Evolutionary conservation across 2,329 filamentous ascomycete genomes (phyloP).

Genomic region (Colletotrichum sansevieriae): DNA sequence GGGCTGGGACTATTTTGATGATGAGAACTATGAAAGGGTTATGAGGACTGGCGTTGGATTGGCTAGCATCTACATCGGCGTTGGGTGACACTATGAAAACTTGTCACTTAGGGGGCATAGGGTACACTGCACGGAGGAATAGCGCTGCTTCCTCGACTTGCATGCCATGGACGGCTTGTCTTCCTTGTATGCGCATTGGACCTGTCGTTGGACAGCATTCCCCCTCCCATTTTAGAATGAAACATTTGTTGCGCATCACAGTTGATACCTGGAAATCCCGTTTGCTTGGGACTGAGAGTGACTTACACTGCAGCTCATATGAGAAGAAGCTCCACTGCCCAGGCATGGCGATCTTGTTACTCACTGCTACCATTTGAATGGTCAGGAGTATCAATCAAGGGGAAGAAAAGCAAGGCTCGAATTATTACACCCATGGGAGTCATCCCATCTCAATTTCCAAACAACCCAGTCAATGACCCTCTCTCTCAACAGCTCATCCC

Average conservation of each 20-base stretch:
- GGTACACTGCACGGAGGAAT: constrained; percentile 35
- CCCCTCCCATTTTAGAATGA: constrained; percentile 28
- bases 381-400: too few species aligned
- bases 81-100: constrained; percentile 43
- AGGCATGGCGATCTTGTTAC: too few species aligned
- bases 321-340: background rate
- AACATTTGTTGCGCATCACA: background rate
- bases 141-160: constrained; percentile 38
- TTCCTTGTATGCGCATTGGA: constrained; percentile 28
- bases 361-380: too few species aligned
- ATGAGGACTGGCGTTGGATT: constrained; percentile 45
- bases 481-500: constrained; percentile 3
- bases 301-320: constrained; percentile 31
- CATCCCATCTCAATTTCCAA: constrained; percentile 9
- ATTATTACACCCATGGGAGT: background rate
- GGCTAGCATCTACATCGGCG: constrained; percentile 47
- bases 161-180: constrained; percentile 35
- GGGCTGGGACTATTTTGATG: constrained; percentile 21
- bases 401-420: too few species aligned
- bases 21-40: constrained; percentile 41
- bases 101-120: constrained; percentile 36
- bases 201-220: constrained; percentile 31
- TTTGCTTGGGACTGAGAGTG: background rate
- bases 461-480: background rate
- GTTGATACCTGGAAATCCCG: too few species aligned